Evolutionary conservation across 2,329 filamentous ascomycete species (phyloP), one percentile per base, ranked within the genome.

Genomic region (Ophiocordyceps camponoti-rufipedis): DNA sequence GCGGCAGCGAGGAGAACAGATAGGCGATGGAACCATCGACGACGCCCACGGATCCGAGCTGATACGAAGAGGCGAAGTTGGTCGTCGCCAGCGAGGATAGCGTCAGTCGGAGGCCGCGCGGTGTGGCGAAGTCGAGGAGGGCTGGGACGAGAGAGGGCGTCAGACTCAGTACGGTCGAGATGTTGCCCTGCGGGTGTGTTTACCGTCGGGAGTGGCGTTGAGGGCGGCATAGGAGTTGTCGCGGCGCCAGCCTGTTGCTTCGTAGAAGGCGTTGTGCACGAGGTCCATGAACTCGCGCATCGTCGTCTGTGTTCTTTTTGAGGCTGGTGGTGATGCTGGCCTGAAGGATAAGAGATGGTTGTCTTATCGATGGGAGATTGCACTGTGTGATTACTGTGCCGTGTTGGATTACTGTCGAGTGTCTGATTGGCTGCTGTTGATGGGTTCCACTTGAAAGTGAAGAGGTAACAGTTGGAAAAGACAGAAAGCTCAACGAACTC

Each of bases 241-340:
- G 57, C 78, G 73, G 59, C 88, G 84, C 88, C 88, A 95, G 61
- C 82, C 75, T 42, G 87, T 88, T 47, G 83, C 81, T 60, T 83
- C 74, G 62, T 86, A 85, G 67, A 94, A 95, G 56, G 85, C 84
- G 66, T 82, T 75, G 66, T 94, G 86, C 68, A 95, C 82, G 69
- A 93, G 89, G 66, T 94, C 87, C 85, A 95, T 94, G 70, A 94
- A 95, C 66, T 88, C 82, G 68, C 91, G 80, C 88, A 95, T 95
- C 45, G 4, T 31, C 4, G 8, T 7, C 29, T 31, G 4, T 31
- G 8, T 31, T 29, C 10, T 29, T 29, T 29, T 31, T 31, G 29
- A 12, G 8, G 29, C 9, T 31, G 29, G 4, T 31, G 29, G 29
- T 31, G 29, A 12, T 31, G 29, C 29, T 12, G 28, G 28, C 10